These are phyloP conservation scores for Sugiyamaella sp. DNA, from an alignment of 1,139 yeast species.

Conservation along the genomic window DNA sequence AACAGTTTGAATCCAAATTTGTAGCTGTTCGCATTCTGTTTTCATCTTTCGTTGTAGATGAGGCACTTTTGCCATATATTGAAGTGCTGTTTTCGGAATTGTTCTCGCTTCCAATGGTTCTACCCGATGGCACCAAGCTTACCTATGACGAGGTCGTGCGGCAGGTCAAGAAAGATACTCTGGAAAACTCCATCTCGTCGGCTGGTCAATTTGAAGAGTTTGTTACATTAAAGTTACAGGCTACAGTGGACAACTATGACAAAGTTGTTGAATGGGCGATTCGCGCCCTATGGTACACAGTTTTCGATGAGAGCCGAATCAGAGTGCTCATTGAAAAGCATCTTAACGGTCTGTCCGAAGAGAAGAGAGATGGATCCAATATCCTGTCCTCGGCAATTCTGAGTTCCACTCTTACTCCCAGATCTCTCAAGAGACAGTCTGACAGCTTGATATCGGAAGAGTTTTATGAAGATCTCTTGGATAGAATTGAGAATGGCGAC, in stretches of 20 bases:
- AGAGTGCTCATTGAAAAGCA: conserved; percentile 72
- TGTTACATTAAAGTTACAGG: conserved; percentile 61
- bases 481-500: conserved; percentile 47
- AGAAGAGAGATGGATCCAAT: conserved; percentile 74
- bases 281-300: conserved; percentile 62
- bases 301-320: conserved; percentile 74
- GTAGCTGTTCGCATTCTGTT: conserved; percentile 68
- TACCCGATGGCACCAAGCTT: conserved; percentile 61
- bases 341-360: conserved; percentile 73
- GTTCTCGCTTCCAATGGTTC: conserved; percentile 70
- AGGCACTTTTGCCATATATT: conserved; percentile 63
- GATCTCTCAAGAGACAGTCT: conserved; percentile 67
- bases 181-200: conserved; percentile 46
- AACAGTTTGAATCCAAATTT: conserved; percentile 78
- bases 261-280: conserved; percentile 77
- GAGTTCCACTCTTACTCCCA: conserved; percentile 55
- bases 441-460: conserved; percentile 68
- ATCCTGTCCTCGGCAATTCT: conserved; percentile 68
- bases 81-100: conserved; percentile 63
- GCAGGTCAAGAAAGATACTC: conserved; percentile 70
- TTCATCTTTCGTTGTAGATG: conserved; percentile 64
- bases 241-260: conserved; percentile 62
- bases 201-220: conserved; percentile 67
- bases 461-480: conserved; percentile 52
- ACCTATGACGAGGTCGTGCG: conserved; percentile 77